A percentile compares a stretch with the other conserved stretches of the same genome.
Conservation (phyloP, 2,329 filamentous ascomycete species). For the Microsporum canis region DNA sequence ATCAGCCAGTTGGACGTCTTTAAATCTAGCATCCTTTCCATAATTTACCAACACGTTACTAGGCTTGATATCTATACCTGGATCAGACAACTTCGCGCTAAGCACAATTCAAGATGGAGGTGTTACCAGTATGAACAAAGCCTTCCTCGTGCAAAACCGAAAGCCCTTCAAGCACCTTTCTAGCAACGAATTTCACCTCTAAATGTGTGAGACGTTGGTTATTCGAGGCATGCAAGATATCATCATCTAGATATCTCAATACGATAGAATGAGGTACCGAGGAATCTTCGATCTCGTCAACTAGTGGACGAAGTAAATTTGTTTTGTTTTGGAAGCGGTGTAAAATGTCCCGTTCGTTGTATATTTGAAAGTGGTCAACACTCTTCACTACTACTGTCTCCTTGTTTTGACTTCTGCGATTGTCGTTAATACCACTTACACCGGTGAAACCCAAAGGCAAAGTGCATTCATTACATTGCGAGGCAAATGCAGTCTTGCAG, state of each 20-base stretch:
- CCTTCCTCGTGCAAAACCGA: constrained; percentile 13
- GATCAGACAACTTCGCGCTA: neutral
- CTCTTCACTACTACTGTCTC: constrained; percentile 17
- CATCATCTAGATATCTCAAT: constrained; percentile 16
- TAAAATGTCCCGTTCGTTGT: constrained; percentile 18
- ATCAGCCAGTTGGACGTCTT: constrained; percentile 16
- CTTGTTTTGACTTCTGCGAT: constrained; percentile 11
- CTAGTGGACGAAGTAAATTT: constrained; percentile 14
- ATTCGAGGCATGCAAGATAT: constrained; percentile 9
- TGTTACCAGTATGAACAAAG: constrained; percentile 17
- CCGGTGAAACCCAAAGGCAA: neutral
- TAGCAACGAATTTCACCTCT: constrained; percentile 16
- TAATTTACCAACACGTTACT: constrained; percentile 18
- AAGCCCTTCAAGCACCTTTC: constrained; percentile 13
- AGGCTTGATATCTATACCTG: constrained; percentile 14
- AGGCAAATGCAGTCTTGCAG: constrained; percentile 9
- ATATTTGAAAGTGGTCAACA: constrained; percentile 16
- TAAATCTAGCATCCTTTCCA: constrained; percentile 8
- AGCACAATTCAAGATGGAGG: neutral
- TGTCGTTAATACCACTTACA: neutral
- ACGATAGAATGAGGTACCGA: constrained; percentile 12
- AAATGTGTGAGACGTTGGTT: constrained; percentile 10
- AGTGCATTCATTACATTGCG: neutral
- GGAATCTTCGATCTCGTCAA: constrained; percentile 18
- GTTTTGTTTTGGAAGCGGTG: constrained; percentile 15